Evolutionary conservation across 345 rosid species (phyloP).

Genomic region (Abelmoschus esculentus): DNA sequence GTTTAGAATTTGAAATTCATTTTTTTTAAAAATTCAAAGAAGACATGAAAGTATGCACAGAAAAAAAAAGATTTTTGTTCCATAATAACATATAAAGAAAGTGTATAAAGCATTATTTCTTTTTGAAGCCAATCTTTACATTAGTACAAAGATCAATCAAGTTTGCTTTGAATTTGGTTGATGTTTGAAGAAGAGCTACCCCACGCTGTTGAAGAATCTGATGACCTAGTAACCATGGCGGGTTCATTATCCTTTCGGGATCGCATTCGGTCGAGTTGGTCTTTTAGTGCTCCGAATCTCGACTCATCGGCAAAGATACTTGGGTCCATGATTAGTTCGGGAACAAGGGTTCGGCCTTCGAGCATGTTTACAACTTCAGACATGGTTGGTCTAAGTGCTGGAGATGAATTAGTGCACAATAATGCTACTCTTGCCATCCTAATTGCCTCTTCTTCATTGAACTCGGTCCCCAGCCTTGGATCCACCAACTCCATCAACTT

Average conservation of each 20-base stretch:
- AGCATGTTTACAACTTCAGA: constrained; percentile 45
- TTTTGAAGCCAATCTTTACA: not conserved
- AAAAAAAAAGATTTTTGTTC: too few species aligned
- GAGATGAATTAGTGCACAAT: constrained; percentile 42
- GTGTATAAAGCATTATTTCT: not conserved
- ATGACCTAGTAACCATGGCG: not conserved
- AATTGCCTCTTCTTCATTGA: constrained; percentile 32
- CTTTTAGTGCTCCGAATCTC: constrained; percentile 21
- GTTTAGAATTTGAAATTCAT: too few species aligned
- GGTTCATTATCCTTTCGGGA: not conserved
- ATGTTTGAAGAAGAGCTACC: not conserved
- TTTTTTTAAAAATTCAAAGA: too few species aligned
- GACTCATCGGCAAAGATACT: constrained; percentile 14
- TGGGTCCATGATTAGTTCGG: constrained; percentile 19
- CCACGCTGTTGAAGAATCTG: not conserved
- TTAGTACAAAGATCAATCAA: not conserved
- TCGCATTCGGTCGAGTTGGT: constrained; percentile 2
- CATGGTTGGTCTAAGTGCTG: constrained; percentile 43
- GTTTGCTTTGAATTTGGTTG: not conserved
- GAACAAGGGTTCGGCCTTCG: constrained; percentile 28
- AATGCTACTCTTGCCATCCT: constrained; percentile 44
- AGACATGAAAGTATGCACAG: too few species aligned
- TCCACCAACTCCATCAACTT: constrained; percentile 35
- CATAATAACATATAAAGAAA: not conserved
- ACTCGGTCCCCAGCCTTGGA: constrained; percentile 26